A percentile compares a stretch with the other conserved stretches of the same genome.
phyloP scores from a whole-genome alignment of 805 yeast genomes.

The Saturnispora dispora region DNA sequence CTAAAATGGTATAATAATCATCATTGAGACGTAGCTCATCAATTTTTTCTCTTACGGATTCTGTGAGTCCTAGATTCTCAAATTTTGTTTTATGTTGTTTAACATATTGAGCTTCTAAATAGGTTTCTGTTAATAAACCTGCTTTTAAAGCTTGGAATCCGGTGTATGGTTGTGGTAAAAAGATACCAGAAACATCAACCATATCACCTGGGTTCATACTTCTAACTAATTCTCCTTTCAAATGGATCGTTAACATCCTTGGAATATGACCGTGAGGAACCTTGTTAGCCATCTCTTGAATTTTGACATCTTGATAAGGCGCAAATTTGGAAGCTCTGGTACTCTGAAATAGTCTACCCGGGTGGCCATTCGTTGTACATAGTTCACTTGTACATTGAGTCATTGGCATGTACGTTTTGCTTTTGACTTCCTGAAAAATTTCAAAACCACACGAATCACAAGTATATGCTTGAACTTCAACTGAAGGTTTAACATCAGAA shows the following conservation, averaged over 20 bases:
- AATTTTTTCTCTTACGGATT: constrained; percentile 48
- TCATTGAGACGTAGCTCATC: constrained; percentile 48
- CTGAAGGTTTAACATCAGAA: constrained; percentile 91
- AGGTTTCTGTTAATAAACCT: constrained; percentile 90
- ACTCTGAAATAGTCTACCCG: constrained; percentile 84
- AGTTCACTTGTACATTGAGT: constrained; percentile 75
- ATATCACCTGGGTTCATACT: constrained; percentile 87
- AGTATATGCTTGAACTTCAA: constrained; percentile 87
- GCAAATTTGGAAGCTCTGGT: constrained; percentile 94
- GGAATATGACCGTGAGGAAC: constrained; percentile 99
- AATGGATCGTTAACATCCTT: constrained; percentile 71
- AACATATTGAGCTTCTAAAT: constrained; percentile 77
- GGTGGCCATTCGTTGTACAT: constrained; percentile 69
- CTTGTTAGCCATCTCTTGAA: constrained; percentile 91
- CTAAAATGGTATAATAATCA: constrained; percentile 67
- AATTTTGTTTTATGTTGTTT: constrained; percentile 85
- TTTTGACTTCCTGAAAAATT: constrained; percentile 87
- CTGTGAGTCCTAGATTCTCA: constrained; percentile 50
- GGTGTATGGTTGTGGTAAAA: constrained; percentile 89
- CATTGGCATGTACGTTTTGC: constrained; percentile 80
- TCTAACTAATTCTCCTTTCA: constrained; percentile 88
- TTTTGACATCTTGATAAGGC: constrained; percentile 89
- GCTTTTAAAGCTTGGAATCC: constrained; percentile 91
- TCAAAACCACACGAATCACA: constrained; percentile 98
- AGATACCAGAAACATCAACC: constrained; percentile 88